Conservation (phyloP, 2,329 filamentous ascomycete species). For the Claviceps africana region DNA sequence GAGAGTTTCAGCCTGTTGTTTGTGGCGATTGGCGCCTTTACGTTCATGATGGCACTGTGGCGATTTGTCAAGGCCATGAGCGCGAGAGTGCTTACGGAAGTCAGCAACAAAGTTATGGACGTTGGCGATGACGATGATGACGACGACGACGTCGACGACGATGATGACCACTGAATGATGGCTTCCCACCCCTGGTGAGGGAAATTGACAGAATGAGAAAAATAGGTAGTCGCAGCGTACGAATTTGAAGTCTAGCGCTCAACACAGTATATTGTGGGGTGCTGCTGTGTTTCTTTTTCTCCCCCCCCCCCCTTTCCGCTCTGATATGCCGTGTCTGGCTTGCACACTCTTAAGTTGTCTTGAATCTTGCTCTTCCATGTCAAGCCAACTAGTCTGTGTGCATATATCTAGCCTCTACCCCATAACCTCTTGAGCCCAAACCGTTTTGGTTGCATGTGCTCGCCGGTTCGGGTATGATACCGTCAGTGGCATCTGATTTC, state of each 20-base stretch:
- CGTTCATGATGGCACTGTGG: slow-evolving; percentile 74
- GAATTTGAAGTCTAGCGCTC: neutral
- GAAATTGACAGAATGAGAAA: slow-evolving; percentile 1
- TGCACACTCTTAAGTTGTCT: slow-evolving; percentile 99
- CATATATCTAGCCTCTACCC: slow-evolving; percentile 52
- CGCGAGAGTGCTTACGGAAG: slow-evolving; percentile 56
- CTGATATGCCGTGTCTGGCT: slow-evolving; percentile 6
- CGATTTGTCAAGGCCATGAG: slow-evolving; percentile 65
- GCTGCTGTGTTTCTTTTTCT: neutral
- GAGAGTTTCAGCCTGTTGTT: slow-evolving; percentile 69
- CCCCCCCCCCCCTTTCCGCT: neutral
- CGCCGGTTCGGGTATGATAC: slow-evolving; percentile 16
- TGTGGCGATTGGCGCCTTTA: slow-evolving; percentile 65
- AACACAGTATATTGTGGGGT: neutral
- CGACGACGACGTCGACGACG: slow-evolving; percentile 25
- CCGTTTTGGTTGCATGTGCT: slow-evolving; percentile 37
- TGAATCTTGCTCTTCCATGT: slow-evolving; percentile 55
- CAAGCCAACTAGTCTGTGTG: slow-evolving; percentile 95
- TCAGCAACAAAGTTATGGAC: slow-evolving; percentile 70
- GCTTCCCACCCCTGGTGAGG: neutral
- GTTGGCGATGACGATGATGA: slow-evolving; percentile 49
- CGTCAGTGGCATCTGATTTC: slow-evolving; percentile 13
- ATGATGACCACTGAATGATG: slow-evolving; percentile 15
- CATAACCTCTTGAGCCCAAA: slow-evolving; percentile 24
- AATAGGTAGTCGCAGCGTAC: neutral